Evolutionary conservation across 78 protist genomes (phyloP).

Genomic region (Emiliania huxleyi): DNA sequence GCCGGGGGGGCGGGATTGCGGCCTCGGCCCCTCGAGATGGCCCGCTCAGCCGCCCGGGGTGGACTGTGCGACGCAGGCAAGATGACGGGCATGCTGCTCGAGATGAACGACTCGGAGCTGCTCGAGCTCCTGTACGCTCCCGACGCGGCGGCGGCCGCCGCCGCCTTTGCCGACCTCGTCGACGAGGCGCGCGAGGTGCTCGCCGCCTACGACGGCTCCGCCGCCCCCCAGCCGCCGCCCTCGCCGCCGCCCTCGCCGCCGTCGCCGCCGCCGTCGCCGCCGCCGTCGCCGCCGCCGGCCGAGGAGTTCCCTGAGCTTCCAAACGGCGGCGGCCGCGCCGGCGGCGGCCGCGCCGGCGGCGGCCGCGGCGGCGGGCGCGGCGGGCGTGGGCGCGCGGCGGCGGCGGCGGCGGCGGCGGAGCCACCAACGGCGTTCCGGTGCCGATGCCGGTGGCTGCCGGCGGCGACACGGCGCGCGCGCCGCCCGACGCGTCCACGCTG

Average conservation of each 20-base stretch:
- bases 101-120: background rate
- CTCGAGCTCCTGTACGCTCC: background rate
- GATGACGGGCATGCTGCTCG: slow-evolving; percentile 20
- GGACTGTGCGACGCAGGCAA: background rate
- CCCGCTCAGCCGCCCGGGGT: background rate
- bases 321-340: no score
- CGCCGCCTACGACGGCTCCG: background rate
- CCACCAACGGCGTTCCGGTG: no score
- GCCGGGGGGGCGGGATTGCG: background rate
- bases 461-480: no score
- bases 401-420: no score
- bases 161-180: background rate
- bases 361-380: no score
- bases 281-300: background rate
- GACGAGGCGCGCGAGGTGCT: background rate
- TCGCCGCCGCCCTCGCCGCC: slow-evolving; percentile 8
- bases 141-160: background rate
- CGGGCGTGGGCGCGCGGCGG: no score
- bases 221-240: background rate
- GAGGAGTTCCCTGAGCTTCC: no score
- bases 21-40: background rate
- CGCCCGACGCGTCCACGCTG: no score
- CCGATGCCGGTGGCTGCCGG: no score
- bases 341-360: no score
- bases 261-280: background rate